phyloP scores from a whole-genome alignment of 2,329 filamentous ascomycete genomes.

The Botrytis medusae region DNA sequence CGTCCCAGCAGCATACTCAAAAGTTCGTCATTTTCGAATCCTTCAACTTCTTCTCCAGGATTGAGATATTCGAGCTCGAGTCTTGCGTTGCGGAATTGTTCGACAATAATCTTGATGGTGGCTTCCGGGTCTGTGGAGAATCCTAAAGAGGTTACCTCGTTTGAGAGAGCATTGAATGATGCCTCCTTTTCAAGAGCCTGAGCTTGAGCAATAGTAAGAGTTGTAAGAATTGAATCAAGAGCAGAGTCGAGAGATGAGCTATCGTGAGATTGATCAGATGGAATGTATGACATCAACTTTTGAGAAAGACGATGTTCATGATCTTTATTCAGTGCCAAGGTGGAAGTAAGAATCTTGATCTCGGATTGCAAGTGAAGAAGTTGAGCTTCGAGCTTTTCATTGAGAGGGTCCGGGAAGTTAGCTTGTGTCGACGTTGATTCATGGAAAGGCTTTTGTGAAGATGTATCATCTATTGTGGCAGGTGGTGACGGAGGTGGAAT shows the following conservation, averaged over 20 bases:
- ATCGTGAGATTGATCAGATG: conserved; percentile 32
- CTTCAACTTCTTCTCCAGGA: conserved; percentile 56
- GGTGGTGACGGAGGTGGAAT: conserved; percentile 39
- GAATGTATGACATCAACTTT: conserved; percentile 36
- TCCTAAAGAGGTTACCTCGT: conserved; percentile 50
- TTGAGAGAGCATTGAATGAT: conserved; percentile 50
- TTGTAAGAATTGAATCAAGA: conserved; percentile 38
- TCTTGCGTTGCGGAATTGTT: conserved; percentile 56
- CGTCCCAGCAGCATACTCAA: conserved; percentile 54
- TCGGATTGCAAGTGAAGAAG: conserved; percentile 33
- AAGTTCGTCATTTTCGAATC: conserved; percentile 49
- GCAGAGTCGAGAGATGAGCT: conserved; percentile 36
- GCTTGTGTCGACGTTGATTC: conserved; percentile 31
- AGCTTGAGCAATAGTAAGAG: conserved; percentile 38
- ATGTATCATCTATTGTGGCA: conserved; percentile 37
- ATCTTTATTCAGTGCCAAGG: conserved; percentile 35
- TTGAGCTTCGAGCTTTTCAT: conserved; percentile 31
- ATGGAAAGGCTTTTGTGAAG: conserved; percentile 27
- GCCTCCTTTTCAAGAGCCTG: conserved; percentile 42
- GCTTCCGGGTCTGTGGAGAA: conserved; percentile 48
- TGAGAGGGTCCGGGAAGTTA: conserved; percentile 32
- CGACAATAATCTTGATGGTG: conserved; percentile 47
- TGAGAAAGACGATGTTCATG: conserved; percentile 32
- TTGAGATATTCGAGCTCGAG: conserved; percentile 62
- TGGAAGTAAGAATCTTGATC: conserved; percentile 32